Conservation (phyloP, 495 filamentous ascomycete genomes). For the Talaromyces borbonicus region DNA sequence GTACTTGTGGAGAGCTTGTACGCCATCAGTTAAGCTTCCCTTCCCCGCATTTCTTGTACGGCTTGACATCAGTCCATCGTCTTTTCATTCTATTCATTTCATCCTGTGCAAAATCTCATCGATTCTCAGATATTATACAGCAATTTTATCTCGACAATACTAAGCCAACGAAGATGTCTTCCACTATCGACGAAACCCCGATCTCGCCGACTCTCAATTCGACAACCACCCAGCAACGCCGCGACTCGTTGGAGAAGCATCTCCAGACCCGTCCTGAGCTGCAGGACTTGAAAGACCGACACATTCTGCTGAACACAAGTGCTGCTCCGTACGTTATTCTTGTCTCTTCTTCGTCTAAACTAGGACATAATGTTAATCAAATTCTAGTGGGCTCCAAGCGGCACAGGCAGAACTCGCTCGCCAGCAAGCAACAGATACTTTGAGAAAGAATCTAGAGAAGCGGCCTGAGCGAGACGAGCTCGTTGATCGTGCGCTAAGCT, state of each 20-base stretch:
- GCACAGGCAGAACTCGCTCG: slow-evolving; percentile 53
- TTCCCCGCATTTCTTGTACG: slow-evolving; percentile 3
- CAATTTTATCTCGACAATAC: not conserved
- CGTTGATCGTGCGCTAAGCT: slow-evolving; percentile 54
- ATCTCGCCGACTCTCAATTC: slow-evolving; percentile 38
- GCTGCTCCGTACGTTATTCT: slow-evolving; percentile 49
- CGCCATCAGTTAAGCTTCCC: not conserved
- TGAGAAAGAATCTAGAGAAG: slow-evolving; percentile 58
- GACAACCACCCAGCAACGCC: slow-evolving; percentile 45
- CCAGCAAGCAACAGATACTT: slow-evolving; percentile 49
- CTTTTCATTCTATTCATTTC: not conserved
- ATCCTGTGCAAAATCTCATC: not conserved
- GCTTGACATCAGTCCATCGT: not conserved
- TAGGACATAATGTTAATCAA: not conserved
- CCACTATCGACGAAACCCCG: slow-evolving; percentile 28
- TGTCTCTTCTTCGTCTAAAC: not conserved
- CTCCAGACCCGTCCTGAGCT: slow-evolving; percentile 68
- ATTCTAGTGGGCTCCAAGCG: slow-evolving; percentile 38
- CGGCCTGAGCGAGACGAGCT: slow-evolving; percentile 55
- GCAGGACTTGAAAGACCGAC: slow-evolving; percentile 66
- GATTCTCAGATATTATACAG: not conserved
- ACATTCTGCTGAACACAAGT: slow-evolving; percentile 64
- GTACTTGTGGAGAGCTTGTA: too few species aligned
- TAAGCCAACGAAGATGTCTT: not conserved
- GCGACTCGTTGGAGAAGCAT: slow-evolving; percentile 83